Conservation (phyloP, 1,284 basidiomycete species). For the Chondrostereum purpureum region DNA sequence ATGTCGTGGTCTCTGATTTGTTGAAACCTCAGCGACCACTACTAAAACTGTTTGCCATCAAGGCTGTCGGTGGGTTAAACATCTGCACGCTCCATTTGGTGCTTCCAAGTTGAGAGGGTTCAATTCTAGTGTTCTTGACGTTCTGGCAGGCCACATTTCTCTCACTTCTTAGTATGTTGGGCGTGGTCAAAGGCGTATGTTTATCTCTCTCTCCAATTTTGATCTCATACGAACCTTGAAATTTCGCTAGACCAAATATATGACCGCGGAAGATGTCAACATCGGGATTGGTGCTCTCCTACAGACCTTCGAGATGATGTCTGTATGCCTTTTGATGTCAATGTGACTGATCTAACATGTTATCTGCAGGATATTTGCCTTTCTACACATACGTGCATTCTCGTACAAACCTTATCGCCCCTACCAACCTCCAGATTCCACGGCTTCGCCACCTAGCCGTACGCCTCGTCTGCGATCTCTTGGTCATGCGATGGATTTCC, state of each 20-base stretch:
- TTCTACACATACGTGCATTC: constrained; percentile 72
- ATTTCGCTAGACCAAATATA: constrained; percentile 44
- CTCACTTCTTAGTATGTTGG: constrained; percentile 52
- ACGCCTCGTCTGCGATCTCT: constrained; percentile 50
- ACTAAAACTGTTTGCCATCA: constrained; percentile 68
- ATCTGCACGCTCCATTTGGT: too few relatives aligned
- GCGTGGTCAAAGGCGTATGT: constrained; percentile 61
- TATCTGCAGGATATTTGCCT: constrained; percentile 48
- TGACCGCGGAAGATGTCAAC: constrained; percentile 71
- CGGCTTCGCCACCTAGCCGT: constrained; percentile 23
- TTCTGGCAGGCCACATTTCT: constrained; percentile 74
- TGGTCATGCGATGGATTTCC: constrained; percentile 60
- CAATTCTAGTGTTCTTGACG: constrained; percentile 64
- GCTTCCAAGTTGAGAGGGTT: neutral
- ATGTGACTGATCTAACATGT: constrained; percentile 8
- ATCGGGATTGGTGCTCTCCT: constrained; percentile 66
- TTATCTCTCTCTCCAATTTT: constrained; percentile 1
- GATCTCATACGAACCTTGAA: constrained; percentile 2
- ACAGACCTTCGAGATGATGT: constrained; percentile 76
- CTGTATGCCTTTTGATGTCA: constrained; percentile 19
- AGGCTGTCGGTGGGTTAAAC: constrained; percentile 53
- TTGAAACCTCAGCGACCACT: constrained; percentile 59
- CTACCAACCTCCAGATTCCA: constrained; percentile 20
- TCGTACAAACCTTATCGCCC: constrained; percentile 59
- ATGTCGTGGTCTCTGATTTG: constrained; percentile 50